phyloP scores from a whole-genome alignment of 768 basidiomycete species.

The Lentinus brumalis region DNA sequence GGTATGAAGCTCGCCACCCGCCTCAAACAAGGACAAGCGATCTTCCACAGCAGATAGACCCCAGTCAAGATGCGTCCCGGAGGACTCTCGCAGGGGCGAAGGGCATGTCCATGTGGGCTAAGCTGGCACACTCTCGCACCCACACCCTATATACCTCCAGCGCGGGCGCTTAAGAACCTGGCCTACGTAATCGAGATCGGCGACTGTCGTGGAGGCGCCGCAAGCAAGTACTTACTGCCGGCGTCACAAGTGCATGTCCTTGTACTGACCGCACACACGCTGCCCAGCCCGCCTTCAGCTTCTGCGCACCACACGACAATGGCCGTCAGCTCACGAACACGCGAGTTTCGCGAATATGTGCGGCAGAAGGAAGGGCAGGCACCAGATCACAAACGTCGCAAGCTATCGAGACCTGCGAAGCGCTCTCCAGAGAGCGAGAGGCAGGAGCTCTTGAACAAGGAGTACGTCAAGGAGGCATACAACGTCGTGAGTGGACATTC shows the following conservation, averaged over 20 bases:
- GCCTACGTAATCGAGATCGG: constrained; percentile 7
- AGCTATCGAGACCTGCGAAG: constrained; percentile 36
- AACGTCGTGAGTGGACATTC: constrained; percentile 48
- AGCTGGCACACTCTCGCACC: constrained; percentile 11
- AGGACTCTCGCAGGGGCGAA: constrained; percentile 24
- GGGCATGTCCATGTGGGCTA: constrained; percentile 32
- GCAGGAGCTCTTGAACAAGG: constrained; percentile 51
- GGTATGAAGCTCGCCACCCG: constrained; percentile 48
- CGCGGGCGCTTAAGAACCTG: not conserved
- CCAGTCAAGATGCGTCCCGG: constrained; percentile 17
- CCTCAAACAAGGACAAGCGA: constrained; percentile 76
- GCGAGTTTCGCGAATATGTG: constrained; percentile 58
- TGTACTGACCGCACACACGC: not conserved
- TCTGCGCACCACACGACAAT: constrained; percentile 34
- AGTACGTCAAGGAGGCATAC: constrained; percentile 77
- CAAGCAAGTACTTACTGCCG: not conserved
- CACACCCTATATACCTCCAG: constrained; percentile 15
- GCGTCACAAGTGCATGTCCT: not conserved
- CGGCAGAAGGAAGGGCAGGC: constrained; percentile 45
- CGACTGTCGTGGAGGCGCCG: not conserved
- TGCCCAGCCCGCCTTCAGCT: constrained; percentile 1
- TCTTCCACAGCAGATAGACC: constrained; percentile 39
- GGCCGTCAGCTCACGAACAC: constrained; percentile 62
- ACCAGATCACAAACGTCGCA: constrained; percentile 55
- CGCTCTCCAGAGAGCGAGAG: constrained; percentile 38